Conservation (phyloP, 2,329 filamentous ascomycete species). For the Periconia sp. region DNA sequence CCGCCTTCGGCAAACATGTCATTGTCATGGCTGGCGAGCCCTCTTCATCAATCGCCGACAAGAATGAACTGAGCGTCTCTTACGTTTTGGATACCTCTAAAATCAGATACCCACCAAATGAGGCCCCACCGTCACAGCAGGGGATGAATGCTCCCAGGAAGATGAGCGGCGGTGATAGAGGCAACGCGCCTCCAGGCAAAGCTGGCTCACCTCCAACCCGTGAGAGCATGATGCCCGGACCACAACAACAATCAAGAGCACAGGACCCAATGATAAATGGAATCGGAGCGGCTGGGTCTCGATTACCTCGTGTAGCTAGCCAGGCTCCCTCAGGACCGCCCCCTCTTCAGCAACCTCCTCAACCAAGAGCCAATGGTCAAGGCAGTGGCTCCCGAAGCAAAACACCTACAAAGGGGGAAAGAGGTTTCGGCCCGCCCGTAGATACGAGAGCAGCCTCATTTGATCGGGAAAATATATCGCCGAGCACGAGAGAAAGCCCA, state of each 20-base stretch:
- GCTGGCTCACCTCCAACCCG: constrained; percentile 42
- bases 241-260: constrained; percentile 41
- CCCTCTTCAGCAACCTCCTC: constrained; percentile 67
- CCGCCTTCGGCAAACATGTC: constrained; percentile 87
- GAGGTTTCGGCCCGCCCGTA: constrained; percentile 50
- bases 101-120: constrained; percentile 88
- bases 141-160: constrained; percentile 47
- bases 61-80: constrained; percentile 83
- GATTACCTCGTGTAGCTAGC: constrained; percentile 65
- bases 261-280: constrained; percentile 40
- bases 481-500: constrained; percentile 51
- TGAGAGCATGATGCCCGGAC: constrained; percentile 49
- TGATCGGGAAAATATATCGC: constrained; percentile 56
- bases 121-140: constrained; percentile 52
- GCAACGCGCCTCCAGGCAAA: constrained; percentile 46
- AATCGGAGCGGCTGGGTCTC: constrained; percentile 53
- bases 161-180: constrained; percentile 55
- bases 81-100: constrained; percentile 95
- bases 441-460: constrained; percentile 51
- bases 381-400: constrained; percentile 49
- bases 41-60: constrained; percentile 80
- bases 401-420: constrained; percentile 58
- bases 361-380: constrained; percentile 57
- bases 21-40: constrained; percentile 94
- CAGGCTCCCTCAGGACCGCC: constrained; percentile 69